Base-by-base conservation (phyloP, 2,329 filamentous ascomycete species). In the Sporothrix inflata region DNA sequence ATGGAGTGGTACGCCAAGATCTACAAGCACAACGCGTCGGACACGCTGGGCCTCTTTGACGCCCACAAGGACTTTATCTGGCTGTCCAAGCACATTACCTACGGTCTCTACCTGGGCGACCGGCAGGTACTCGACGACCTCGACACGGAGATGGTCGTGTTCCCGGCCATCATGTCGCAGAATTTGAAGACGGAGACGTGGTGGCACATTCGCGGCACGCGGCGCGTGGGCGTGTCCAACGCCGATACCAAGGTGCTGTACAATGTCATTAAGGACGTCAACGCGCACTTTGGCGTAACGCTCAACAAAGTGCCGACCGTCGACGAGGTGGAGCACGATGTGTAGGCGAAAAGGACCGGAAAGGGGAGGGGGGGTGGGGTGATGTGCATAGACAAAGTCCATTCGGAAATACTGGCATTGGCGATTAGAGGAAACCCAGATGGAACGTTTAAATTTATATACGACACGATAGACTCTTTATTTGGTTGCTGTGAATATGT, bases 71-170 rank as follows among this genome's bases (percentile, higher is more conserved):
- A 83, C 71, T 82, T 81, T 79, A 82, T 81, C 3, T 89, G 85
- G 85, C 79, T 88, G 7, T 85, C 83, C 21, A 80, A 82, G 21
- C 80, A 88, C 70, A 88, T 90, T 72, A 88, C 85, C 0, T 89
- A 89, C 73, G 87, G 88, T 0, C 79, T 89, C 12, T 89, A 86
- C 74, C 82, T 90, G 0, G 85, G 84, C 11, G 87, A 89, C 77
- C 84, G 87, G 34, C 83, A 82, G 74, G 85, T 89, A 11, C 78
- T 89, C 3, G 84, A 84, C 21, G 84, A 85, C 11, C 73, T 87
- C 3, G 87, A 88, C 65, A 88, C 87, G 1, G 84, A 89, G 75
- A 78, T 89, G 9, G 83, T 87, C 0, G 85, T 87, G 1, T 78
- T 89, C 3, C 79, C 83, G 3, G 85, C 83, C 1, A 89, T 90